Conservation (phyloP, 345 rosid genomes). For the Bruguiera gymnorhiza region DNA sequence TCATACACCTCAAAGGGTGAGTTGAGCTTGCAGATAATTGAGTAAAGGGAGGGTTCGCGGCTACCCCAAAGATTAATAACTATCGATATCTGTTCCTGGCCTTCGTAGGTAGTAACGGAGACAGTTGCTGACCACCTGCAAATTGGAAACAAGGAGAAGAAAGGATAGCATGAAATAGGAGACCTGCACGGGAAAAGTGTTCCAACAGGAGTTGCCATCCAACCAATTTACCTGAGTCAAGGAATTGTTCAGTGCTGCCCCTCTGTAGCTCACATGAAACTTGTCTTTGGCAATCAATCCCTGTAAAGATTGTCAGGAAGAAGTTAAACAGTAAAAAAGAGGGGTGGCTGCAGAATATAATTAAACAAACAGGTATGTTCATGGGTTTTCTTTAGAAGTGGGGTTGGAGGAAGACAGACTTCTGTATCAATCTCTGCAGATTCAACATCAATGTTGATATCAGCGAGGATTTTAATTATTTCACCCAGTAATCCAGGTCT, state of each 20-base stretch:
- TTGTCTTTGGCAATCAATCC: conserved; percentile 92
- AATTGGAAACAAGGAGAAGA: not conserved
- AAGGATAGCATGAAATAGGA: not conserved
- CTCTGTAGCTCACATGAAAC: conserved; percentile 94
- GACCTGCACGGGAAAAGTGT: not conserved
- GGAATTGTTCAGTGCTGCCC: conserved; percentile 65
- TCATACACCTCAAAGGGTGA: conserved; percentile 4
- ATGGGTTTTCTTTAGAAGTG: not conserved
- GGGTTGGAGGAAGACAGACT: conserved; percentile 33
- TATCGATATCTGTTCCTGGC: conserved; percentile 88
- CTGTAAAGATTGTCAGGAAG: conserved; percentile 32
- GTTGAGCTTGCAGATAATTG: conserved; percentile 7
- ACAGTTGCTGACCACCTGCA: conserved; percentile 73
- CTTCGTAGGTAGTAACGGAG: conserved; percentile 86
- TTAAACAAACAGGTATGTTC: not conserved
- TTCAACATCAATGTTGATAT: conserved; percentile 78
- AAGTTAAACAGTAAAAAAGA: not conserved
- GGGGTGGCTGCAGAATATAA: not conserved
- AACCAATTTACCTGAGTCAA: conserved; percentile 61
- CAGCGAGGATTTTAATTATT: conserved; percentile 72
- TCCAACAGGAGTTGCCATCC: not conserved
- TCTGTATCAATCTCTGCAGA: conserved; percentile 96
- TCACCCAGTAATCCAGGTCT: conserved; percentile 93
- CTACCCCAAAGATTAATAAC: conserved; percentile 41
- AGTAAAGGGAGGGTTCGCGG: conserved; percentile 13